phyloP scores from a whole-genome alignment of 257 asterid genomes.

The Scutellaria barbata region DNA sequence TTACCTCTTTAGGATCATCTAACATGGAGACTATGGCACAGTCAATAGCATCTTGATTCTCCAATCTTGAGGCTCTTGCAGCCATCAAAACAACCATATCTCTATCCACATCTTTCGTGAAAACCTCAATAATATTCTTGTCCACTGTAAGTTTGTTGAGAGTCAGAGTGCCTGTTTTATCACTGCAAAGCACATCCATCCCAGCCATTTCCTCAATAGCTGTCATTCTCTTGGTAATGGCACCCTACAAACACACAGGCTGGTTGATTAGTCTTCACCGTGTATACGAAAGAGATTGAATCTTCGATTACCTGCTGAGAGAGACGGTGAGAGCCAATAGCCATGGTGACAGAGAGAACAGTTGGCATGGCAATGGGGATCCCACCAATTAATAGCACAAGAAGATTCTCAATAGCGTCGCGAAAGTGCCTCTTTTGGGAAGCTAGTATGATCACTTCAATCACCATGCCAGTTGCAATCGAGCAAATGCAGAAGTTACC shows the following conservation, averaged over 20 bases:
- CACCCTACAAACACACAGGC: conserved; percentile 45
- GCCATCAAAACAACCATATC: conserved; percentile 64
- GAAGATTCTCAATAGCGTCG: conserved; percentile 66
- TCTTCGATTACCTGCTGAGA: conserved; percentile 49
- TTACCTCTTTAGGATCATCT: conserved; percentile 72
- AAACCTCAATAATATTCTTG: conserved; percentile 60
- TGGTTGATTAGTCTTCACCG: neutral
- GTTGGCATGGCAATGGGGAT: conserved; percentile 93
- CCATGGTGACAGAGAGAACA: conserved; percentile 81
- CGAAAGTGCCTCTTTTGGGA: conserved; percentile 57
- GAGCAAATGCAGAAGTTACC: conserved; percentile 90
- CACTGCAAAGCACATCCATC: conserved; percentile 87
- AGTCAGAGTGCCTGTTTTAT: conserved; percentile 83
- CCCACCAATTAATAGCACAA: conserved; percentile 76
- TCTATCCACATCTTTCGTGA: conserved; percentile 51
- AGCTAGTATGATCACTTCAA: conserved; percentile 68
- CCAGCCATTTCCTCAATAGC: conserved; percentile 94
- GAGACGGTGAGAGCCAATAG: conserved; percentile 79
- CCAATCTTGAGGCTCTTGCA: conserved; percentile 71
- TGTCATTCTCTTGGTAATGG: conserved; percentile 89
- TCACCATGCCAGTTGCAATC: conserved; percentile 60
- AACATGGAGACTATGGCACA: conserved; percentile 69
- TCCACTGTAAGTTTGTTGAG: conserved; percentile 76
- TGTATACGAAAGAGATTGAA: neutral
- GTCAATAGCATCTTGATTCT: conserved; percentile 78